These are phyloP conservation scores for Taiwanofungus camphoratus DNA, from an alignment of 1,284 basidiomycete species.

Conservation along the genomic window DNA sequence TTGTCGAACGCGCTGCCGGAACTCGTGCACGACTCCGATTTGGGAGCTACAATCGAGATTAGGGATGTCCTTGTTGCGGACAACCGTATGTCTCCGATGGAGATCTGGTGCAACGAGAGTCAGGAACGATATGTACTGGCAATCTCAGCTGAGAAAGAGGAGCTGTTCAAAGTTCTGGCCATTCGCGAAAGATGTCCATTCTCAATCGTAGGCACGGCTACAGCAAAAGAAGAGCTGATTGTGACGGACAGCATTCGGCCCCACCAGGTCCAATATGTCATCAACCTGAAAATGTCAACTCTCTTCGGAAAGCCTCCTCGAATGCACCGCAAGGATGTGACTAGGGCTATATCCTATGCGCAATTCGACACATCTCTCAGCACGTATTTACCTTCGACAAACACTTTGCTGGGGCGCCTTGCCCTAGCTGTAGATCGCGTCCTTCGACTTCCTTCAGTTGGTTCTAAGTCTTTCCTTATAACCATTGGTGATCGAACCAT, in stretches of 20 bases:
- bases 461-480: constrained; percentile 95
- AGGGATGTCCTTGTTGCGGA: constrained; percentile 91
- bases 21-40: constrained; percentile 89
- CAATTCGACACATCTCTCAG: constrained; percentile 73
- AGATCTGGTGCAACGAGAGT: constrained; percentile 99
- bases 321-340: constrained; percentile 77
- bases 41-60: constrained; percentile 94
- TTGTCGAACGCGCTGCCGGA: constrained; percentile 96
- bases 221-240: constrained; percentile 74
- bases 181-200: constrained; percentile 90
- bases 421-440: constrained; percentile 72
- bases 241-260: constrained; percentile 86
- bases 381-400: constrained; percentile 51
- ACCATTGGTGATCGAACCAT: constrained; percentile 96
- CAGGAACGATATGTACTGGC: constrained; percentile 98
- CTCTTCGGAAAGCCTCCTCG: constrained; percentile 96
- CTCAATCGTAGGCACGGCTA: constrained; percentile 87
- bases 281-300: constrained; percentile 90
- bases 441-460: constrained; percentile 87
- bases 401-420: constrained; percentile 40
- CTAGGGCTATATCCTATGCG: constrained; percentile 42
- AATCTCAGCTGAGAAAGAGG: constrained; percentile 54
- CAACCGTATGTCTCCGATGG: constrained; percentile 95
- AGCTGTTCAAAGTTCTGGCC: constrained; percentile 73
- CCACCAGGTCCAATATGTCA: constrained; percentile 77